A percentile compares a stretch with the other conserved stretches of the same genome.
phyloP scores from a whole-genome alignment of 148 eudicot genomes.

The Cornus controversa region DNA sequence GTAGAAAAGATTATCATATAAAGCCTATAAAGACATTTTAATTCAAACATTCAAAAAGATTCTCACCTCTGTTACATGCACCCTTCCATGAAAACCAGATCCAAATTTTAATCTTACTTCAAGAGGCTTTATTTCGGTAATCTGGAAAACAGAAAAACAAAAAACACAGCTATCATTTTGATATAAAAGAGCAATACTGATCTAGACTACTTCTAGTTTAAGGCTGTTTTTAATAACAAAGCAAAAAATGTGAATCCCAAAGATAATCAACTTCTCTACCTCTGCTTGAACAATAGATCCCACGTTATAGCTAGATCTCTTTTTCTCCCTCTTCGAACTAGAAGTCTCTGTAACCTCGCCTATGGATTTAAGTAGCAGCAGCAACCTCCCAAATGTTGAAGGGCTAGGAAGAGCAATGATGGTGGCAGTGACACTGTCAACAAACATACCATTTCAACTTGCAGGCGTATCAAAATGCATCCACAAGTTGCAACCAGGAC shows the following conservation, averaged over 20 bases:
- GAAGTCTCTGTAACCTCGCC: conserved; percentile 58
- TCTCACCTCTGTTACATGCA: conserved; percentile 83
- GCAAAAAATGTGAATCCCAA: background rate
- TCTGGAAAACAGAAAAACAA: conserved; percentile 28
- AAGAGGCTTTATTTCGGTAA: conserved; percentile 82
- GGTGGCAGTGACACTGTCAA: conserved; percentile 62
- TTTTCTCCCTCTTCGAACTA: conserved; percentile 74
- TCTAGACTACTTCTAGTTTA: background rate
- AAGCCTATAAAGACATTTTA: background rate
- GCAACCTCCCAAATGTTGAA: conserved; percentile 66
- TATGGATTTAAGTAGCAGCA: conserved; percentile 69
- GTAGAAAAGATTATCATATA: background rate
- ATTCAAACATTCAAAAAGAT: conserved; percentile 2
- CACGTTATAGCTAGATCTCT: conserved; percentile 58
- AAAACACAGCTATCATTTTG: background rate
- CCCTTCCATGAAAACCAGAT: conserved; percentile 67
- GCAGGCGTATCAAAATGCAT: background rate
- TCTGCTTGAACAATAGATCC: conserved; percentile 84
- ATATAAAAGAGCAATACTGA: conserved; percentile 3
- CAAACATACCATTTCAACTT: conserved; percentile 11
- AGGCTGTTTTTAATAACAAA: background rate
- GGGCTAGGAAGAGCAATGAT: conserved; percentile 77
- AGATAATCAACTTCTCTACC: conserved; percentile 30
- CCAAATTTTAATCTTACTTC: conserved; percentile 91
- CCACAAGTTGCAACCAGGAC: background rate